A percentile compares a stretch with the other conserved stretches of the same genome.
Evolutionary conservation across 306 rosid genomes (phyloP).

Genomic region (Canavalia gladiata): DNA sequence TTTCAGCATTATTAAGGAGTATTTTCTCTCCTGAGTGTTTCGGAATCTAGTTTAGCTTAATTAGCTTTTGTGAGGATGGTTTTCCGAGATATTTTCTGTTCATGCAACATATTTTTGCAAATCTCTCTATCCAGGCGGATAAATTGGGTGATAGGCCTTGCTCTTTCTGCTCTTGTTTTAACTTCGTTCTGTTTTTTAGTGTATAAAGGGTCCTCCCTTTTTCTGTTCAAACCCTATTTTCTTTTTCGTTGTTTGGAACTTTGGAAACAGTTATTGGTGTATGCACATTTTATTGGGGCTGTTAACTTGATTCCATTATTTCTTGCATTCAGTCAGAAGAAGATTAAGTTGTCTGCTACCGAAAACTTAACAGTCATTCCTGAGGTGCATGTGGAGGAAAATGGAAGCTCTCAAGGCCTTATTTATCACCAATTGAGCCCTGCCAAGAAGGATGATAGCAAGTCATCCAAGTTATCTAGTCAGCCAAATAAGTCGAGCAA

Average conservation of each 20-base stretch:
- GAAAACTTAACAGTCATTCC: slow-evolving; percentile 55
- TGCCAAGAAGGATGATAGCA: slow-evolving; percentile 54
- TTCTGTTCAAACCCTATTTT: neutral
- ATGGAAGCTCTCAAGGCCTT: slow-evolving; percentile 49
- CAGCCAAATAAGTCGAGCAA: slow-evolving; percentile 51
- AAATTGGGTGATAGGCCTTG: slow-evolving; percentile 13
- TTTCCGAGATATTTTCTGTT: slow-evolving; percentile 1
- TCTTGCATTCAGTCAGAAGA: slow-evolving; percentile 70
- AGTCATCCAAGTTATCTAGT: slow-evolving; percentile 53
- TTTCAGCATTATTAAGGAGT: slow-evolving; percentile 13
- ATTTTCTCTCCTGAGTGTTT: slow-evolving; percentile 26
- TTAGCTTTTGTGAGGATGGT: slow-evolving; percentile 22
- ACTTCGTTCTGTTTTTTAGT: neutral
- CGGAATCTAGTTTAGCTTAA: slow-evolving; percentile 31
- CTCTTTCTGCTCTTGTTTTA: slow-evolving; percentile 24
- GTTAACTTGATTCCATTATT: slow-evolving; percentile 44
- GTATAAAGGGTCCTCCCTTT: slow-evolving; percentile 21
- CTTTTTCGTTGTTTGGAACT: slow-evolving; percentile 9
- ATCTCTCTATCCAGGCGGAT: neutral
- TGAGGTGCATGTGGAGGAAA: slow-evolving; percentile 51
- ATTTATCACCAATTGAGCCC: slow-evolving; percentile 45
- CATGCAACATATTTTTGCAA: slow-evolving; percentile 24
- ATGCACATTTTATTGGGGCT: slow-evolving; percentile 24
- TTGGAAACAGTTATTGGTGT: slow-evolving; percentile 26
- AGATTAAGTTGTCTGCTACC: slow-evolving; percentile 60